Percentiles rank a stretch among this genome's conserved stretches.
Conservation (phyloP, 306 rosid species). For the Rosa multiflora region DNA sequence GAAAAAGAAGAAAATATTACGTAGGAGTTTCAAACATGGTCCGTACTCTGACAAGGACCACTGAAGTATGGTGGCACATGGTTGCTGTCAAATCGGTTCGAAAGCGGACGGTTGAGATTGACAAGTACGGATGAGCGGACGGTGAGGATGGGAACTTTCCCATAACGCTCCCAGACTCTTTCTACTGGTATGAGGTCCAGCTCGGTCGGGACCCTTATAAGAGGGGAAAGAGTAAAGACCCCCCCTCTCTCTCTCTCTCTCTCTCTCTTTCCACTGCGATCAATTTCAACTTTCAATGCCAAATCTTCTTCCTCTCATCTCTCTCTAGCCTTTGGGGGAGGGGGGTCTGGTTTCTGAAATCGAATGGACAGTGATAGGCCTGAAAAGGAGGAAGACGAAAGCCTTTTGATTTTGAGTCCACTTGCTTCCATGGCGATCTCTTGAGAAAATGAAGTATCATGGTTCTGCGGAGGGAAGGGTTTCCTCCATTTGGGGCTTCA, state of each 20-base stretch:
- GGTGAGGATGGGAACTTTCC: constrained; percentile 34
- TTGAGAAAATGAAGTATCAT: constrained; percentile 19
- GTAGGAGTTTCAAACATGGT: constrained; percentile 20
- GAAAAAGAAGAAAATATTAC: not conserved
- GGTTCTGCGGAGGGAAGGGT: constrained; percentile 19
- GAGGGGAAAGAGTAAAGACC: constrained; percentile 43
- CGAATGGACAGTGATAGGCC: constrained; percentile 66
- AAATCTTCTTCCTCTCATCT: constrained; percentile 28
- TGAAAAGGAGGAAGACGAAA: constrained; percentile 34
- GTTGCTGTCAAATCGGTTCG: constrained; percentile 72
- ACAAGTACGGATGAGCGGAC: constrained; percentile 45
- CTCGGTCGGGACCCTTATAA: constrained; percentile 71
- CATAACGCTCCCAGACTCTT: constrained; percentile 37
- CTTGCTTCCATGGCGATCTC: constrained; percentile 51
- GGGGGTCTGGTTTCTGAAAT: constrained; percentile 12
- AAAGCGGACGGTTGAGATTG: constrained; percentile 31
- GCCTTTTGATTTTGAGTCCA: constrained; percentile 21
- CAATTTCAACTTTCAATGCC: constrained; percentile 31
- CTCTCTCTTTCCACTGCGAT: constrained; percentile 27
- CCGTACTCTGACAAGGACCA: constrained; percentile 92
- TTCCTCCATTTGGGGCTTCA: constrained; percentile 34
- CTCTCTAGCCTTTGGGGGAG: constrained; percentile 25
- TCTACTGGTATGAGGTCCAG: constrained; percentile 55
- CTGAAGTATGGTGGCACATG: constrained; percentile 96
- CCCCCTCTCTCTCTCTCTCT: constrained; percentile 31